Percentiles rank a stretch among this genome's conserved stretches.
Evolutionary conservation across 345 rosid genomes (phyloP).

Genomic region (Acer campestre): DNA sequence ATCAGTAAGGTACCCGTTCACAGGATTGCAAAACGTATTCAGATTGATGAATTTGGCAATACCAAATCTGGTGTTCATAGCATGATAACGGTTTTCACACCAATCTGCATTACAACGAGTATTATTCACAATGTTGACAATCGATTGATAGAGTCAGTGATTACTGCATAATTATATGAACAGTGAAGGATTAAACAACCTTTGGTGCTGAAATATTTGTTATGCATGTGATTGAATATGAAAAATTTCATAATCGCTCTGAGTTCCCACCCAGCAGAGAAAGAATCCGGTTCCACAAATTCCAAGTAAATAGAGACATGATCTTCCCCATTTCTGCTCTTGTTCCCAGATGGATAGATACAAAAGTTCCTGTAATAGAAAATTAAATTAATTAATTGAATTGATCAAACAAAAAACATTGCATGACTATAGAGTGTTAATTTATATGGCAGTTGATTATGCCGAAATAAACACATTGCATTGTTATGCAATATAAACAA

Average conservation of each 20-base stretch:
- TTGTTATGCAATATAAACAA: too few relatives aligned
- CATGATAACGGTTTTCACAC: neutral
- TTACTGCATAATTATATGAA: too few relatives aligned
- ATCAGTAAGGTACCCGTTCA: neutral
- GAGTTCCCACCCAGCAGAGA: constrained; percentile 6
- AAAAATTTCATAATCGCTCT: neutral
- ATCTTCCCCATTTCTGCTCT: neutral
- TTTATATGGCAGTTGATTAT: too few relatives aligned
- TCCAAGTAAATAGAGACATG: neutral
- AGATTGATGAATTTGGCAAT: neutral
- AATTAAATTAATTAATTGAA: too few relatives aligned
- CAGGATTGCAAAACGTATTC: neutral
- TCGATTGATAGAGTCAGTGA: too few relatives aligned
- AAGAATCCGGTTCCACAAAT: neutral
- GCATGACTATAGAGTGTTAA: neutral
- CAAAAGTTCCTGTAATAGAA: neutral
- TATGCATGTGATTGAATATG: neutral
- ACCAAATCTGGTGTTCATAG: neutral
- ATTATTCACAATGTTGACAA: too few relatives aligned
- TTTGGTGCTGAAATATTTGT: neutral
- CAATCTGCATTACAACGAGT: neutral
- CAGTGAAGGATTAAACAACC: neutral
- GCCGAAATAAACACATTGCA: neutral
- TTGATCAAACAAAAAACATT: too few relatives aligned
- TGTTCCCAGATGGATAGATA: constrained; percentile 1